Percentiles rank a stretch among this genome's conserved stretches.
Evolutionary conservation across 2,329 filamentous ascomycete genomes (phyloP).

Genomic region (Penicillium sclerotiorum): DNA sequence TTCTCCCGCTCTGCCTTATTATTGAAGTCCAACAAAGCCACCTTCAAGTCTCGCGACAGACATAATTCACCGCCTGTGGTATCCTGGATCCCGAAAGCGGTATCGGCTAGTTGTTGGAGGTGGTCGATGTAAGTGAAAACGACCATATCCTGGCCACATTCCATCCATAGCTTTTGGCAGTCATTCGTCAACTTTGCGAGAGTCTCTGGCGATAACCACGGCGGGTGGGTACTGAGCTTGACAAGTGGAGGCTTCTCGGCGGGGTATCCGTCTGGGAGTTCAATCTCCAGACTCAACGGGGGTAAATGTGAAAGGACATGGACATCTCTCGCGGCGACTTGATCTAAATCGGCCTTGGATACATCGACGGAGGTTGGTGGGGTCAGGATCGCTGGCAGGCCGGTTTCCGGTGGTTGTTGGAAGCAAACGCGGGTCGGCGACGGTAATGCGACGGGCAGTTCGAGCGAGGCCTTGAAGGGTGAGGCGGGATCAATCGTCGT

Average conservation of each 20-base stretch:
- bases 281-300: slow-evolving; percentile 56
- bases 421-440: slow-evolving; percentile 54
- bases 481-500: slow-evolving; percentile 51
- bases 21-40: slow-evolving; percentile 76
- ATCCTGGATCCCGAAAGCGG: slow-evolving; percentile 54
- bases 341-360: slow-evolving; percentile 28
- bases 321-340: slow-evolving; percentile 37
- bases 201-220: slow-evolving; percentile 56
- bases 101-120: slow-evolving; percentile 61
- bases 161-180: slow-evolving; percentile 59
- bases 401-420: slow-evolving; percentile 37
- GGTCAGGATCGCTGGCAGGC: slow-evolving; percentile 39
- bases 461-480: slow-evolving; percentile 55
- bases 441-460: slow-evolving; percentile 58
- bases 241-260: slow-evolving; percentile 53
- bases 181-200: slow-evolving; percentile 51
- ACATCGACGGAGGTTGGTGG: slow-evolving; percentile 47
- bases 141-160: slow-evolving; percentile 59
- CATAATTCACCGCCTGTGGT: slow-evolving; percentile 45
- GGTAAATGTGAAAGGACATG: slow-evolving; percentile 59
- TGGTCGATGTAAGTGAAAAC: slow-evolving; percentile 64
- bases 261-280: slow-evolving; percentile 61
- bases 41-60: slow-evolving; percentile 58
- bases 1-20: slow-evolving; percentile 70
- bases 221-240: slow-evolving; percentile 50